Base-by-base conservation (phyloP, 1,284 basidiomycete species). In the Ustilago xerochloae region DNA sequence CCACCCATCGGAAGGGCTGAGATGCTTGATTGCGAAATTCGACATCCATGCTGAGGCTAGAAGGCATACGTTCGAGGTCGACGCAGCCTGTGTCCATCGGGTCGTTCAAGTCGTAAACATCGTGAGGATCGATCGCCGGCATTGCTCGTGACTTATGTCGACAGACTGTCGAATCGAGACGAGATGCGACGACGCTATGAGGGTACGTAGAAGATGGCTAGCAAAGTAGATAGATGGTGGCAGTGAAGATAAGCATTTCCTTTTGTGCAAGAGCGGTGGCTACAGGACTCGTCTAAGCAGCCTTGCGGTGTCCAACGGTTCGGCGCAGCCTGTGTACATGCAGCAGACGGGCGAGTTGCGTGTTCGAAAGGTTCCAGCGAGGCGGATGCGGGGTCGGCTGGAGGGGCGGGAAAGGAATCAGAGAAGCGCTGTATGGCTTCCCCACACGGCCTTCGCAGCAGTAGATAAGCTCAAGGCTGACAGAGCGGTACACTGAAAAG, bases 1-100 rank as follows among this genome's bases (percentile, higher is more conserved):
- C 70, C 6, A 57, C 64, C 70, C 70, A 73, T 20, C 41, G 56
- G 9, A 73, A 22, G 6, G 66, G 66, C 29, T 69, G 46, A 3
- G 60, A 59, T 13, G 66, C 32, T n/a, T 59, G 60, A 8, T 56
- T 49, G 55, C 43, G 29, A 32, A 69, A 69, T 1, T 60, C 38
- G 35, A 26, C 30, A 35, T 63, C 66, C 53, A 63, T 64, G 51
- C 59, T 71, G 28, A 71, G 36, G 35, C 59, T 54, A 1, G 63
- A 63, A 4, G 63, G 62, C 62, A 71, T 39, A 45, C 54, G 50
- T 30, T 53, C 55, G 22, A 71, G 62, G 50, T 65, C 68, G 35
- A 29, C 26, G 28, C 52, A 63, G 26, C 28, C 54, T 4, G 51
- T 41, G 22, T 63, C 60, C 16, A 46, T 32, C 7, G 51, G 43